Evolutionary conservation across 495 filamentous ascomycete species (phyloP).

Genomic region (Cenococcum geophilum): DNA sequence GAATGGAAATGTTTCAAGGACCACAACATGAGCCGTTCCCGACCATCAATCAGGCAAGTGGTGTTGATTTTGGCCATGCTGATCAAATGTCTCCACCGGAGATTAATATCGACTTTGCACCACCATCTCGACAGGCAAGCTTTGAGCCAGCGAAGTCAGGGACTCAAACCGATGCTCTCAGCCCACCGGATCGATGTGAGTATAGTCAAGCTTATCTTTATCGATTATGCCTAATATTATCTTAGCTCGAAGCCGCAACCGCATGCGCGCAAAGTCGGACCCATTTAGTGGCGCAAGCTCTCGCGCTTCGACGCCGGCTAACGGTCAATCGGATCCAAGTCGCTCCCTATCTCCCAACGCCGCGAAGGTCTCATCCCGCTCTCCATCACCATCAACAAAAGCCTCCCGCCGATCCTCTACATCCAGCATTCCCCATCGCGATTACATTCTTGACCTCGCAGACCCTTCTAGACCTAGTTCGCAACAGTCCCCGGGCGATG

Average conservation of each 20-base stretch:
- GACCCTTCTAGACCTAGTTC: constrained; percentile 78
- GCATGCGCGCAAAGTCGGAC: constrained; percentile 41
- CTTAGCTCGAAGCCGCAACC: constrained; percentile 36
- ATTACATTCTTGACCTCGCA: constrained; percentile 87
- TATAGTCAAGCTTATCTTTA: constrained; percentile 1
- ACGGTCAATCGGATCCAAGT: constrained; percentile 16
- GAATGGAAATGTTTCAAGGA: constrained; percentile 51
- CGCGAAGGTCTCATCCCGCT: constrained; percentile 39
- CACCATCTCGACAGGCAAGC: constrained; percentile 56
- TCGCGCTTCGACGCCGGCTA: constrained; percentile 31
- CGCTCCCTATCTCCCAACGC: constrained; percentile 58
- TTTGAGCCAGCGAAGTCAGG: constrained; percentile 63
- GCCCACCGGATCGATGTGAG: constrained; percentile 63
- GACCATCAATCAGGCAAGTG: constrained; percentile 42
- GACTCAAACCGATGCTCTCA: constrained; percentile 59
- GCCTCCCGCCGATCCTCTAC: constrained; percentile 73
- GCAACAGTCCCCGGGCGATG: constrained; percentile 42
- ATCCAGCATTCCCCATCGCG: constrained; percentile 73
- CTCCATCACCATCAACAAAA: constrained; percentile 49
- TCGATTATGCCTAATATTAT: constrained; percentile 4
- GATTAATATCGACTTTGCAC: constrained; percentile 91
- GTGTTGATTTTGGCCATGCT: constrained; percentile 57
- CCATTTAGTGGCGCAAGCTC: constrained; percentile 35
- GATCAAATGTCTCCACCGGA: constrained; percentile 77
- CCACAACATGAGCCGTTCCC: constrained; percentile 52